Evolutionary conservation across 192 early-diverging fungal genomes (phyloP).

Genomic region (Gonapodya sp.): DNA sequence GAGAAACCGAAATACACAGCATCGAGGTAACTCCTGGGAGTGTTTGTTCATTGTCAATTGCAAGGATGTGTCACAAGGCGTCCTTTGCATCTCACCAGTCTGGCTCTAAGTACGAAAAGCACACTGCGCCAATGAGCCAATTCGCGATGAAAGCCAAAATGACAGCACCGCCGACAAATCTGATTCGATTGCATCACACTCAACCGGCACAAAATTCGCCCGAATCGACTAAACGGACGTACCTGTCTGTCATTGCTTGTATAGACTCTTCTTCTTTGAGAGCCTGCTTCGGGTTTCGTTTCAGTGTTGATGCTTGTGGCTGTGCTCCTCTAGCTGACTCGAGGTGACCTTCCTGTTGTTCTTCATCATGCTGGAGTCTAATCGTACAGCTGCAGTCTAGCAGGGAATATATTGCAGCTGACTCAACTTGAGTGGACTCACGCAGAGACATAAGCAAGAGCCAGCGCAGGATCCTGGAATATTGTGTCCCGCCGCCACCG

Average conservation of each 20-base stretch:
- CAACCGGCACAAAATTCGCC: background rate
- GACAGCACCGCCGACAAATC: background rate
- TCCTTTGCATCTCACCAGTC: too few species aligned
- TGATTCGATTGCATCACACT: too few species aligned
- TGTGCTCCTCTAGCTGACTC: too few species aligned
- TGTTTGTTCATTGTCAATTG: background rate
- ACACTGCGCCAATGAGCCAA: background rate
- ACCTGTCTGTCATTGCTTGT: background rate
- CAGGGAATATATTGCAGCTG: too few species aligned
- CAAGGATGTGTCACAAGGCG: background rate
- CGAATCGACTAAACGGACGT: background rate
- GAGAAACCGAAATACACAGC: background rate
- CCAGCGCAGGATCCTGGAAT: background rate
- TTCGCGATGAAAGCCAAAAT: background rate
- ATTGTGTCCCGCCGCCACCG: background rate
- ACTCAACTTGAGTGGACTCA: too few species aligned
- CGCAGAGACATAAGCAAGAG: background rate
- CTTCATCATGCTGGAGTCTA: too few species aligned
- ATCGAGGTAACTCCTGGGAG: background rate
- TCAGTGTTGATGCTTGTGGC: too few species aligned
- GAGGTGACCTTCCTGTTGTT: too few species aligned
- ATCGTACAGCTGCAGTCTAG: too few species aligned
- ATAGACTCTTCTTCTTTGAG: background rate
- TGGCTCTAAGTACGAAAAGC: too few species aligned
- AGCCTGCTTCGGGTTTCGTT: background rate